phyloP scores from a whole-genome alignment of 257 asterid species.

The Solanum bulbocastanum region DNA sequence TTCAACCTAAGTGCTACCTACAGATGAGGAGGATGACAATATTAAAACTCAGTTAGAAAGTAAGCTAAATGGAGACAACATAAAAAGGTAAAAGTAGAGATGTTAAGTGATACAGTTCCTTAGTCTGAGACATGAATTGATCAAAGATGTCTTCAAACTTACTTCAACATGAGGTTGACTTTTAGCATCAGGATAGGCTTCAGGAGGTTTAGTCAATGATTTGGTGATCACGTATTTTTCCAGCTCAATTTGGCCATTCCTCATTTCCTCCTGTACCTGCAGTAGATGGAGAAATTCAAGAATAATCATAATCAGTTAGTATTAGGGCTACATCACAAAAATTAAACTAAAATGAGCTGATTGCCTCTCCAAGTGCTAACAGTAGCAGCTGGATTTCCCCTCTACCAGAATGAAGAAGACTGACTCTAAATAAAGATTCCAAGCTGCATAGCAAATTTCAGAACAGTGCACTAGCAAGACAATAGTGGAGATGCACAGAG shows the following conservation, averaged over 20 bases:
- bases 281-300: background rate
- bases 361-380: background rate
- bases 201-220: constrained; percentile 89
- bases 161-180: constrained; percentile 98
- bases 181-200: constrained; percentile 91
- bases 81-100: background rate
- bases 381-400: background rate
- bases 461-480: background rate
- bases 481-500: background rate
- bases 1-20: constrained; percentile 93
- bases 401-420: background rate
- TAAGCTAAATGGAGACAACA: background rate
- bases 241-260: constrained; percentile 76
- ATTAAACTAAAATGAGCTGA: background rate
- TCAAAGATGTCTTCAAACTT: constrained; percentile 13
- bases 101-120: background rate
- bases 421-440: background rate
- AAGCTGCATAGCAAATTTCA: background rate
- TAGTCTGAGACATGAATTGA: background rate
- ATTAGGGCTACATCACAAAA: background rate
- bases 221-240: constrained; percentile 87
- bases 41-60: background rate
- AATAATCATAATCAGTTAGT: background rate
- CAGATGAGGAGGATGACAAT: constrained; percentile 7
- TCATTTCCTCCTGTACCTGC: constrained; percentile 90